These are phyloP conservation scores for Panicum hallii DNA, from an alignment of 202 grass and related monocot genomes.

Conservation along the genomic window DNA sequence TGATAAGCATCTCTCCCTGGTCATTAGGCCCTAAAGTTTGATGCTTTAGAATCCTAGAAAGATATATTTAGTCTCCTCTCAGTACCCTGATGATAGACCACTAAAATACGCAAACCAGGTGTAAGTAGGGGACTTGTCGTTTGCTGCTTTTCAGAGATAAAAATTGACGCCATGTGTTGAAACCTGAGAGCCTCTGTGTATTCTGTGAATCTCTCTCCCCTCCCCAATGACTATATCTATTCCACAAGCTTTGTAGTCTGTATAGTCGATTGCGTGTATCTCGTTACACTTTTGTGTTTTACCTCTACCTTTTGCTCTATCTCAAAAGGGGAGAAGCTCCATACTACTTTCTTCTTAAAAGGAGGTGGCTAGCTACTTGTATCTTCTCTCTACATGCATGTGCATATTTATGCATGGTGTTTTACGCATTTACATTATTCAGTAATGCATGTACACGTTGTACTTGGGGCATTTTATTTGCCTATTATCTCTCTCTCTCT, in stretches of 20 bases:
- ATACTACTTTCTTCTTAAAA: conserved; percentile 38
- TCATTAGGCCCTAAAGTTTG: conserved; percentile 58
- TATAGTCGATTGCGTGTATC: conserved; percentile 31
- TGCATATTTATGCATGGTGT: neutral
- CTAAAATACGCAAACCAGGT: conserved; percentile 34
- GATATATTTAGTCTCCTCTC: conserved; percentile 44
- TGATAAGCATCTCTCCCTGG: conserved; percentile 67
- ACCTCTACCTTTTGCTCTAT: conserved; percentile 15
- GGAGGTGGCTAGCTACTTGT: neutral
- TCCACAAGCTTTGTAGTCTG: conserved; percentile 34
- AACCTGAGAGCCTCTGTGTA: conserved; percentile 24
- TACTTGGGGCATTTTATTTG: neutral
- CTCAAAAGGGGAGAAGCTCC: conserved; percentile 40
- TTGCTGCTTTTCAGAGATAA: conserved; percentile 46
- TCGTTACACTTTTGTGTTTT: conserved; percentile 29
- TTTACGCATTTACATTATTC: neutral
- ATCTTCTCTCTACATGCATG: neutral
- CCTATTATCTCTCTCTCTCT: neutral
- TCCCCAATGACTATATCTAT: conserved; percentile 32
- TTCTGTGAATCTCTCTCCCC: neutral
- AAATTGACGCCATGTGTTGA: conserved; percentile 44
- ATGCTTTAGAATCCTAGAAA: conserved; percentile 74
- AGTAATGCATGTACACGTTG: neutral
- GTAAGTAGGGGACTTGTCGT: conserved; percentile 50
- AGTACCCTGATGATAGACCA: conserved; percentile 17